phyloP scores from a whole-genome alignment of 139 green algal genomes.

The Haematococcus sp. region DNA sequence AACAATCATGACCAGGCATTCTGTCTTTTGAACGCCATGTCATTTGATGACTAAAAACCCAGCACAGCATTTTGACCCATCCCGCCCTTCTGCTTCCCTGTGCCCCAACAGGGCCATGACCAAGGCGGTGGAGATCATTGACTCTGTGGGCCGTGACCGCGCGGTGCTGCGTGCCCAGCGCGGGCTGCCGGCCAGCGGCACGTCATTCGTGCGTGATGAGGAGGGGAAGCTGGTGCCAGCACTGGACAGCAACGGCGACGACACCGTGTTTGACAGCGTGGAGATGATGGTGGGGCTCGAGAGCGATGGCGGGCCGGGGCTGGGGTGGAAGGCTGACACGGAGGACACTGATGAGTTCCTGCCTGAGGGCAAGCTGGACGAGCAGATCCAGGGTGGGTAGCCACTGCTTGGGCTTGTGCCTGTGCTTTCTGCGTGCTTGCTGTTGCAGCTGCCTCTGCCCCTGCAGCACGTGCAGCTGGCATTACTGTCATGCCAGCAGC shows the following conservation, averaged over 20 bases:
- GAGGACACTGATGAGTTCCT: conserved; percentile 24
- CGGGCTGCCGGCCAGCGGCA: conserved; percentile 6
- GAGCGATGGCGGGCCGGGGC: conserved; percentile 38
- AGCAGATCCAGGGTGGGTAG: background rate
- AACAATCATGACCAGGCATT: too few species aligned
- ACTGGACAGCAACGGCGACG: conserved; percentile 20
- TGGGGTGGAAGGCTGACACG: conserved; percentile 33
- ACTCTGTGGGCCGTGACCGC: conserved; percentile 24
- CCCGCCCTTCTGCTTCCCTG: background rate
- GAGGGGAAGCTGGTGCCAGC: conserved; percentile 13
- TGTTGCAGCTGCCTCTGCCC: too few species aligned
- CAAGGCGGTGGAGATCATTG: conserved; percentile 38
- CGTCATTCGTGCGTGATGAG: conserved; percentile 18
- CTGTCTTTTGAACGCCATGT: too few species aligned
- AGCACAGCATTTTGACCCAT: too few species aligned
- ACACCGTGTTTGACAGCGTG: conserved; percentile 44
- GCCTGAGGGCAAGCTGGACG: conserved; percentile 1
- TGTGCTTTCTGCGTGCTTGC: too few species aligned
- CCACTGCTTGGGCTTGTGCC: too few species aligned
- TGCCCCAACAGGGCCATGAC: conserved; percentile 30
- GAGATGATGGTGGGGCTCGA: conserved; percentile 34
- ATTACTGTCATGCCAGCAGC: too few species aligned
- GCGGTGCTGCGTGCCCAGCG: background rate
- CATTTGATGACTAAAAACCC: too few species aligned
- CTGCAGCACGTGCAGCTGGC: too few species aligned